phyloP scores from a whole-genome alignment of 2,329 filamentous ascomycete species.

The Colletotrichum tofieldiae region DNA sequence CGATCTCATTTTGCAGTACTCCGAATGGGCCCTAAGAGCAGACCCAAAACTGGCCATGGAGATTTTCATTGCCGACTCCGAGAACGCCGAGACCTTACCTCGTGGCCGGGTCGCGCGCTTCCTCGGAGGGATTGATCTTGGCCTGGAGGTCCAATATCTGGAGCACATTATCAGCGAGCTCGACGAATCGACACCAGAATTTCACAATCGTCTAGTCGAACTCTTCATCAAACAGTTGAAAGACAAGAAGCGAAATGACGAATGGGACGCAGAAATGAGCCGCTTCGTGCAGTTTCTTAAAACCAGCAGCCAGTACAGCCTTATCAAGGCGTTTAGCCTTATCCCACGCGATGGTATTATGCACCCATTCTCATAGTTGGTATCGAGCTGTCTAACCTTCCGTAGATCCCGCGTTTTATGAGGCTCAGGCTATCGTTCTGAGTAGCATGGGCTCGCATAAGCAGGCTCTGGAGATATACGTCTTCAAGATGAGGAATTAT shows the following conservation, averaged over 20 bases:
- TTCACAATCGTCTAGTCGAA: slow-evolving; percentile 88
- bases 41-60: slow-evolving; percentile 88
- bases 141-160: slow-evolving; percentile 85
- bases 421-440: slow-evolving; percentile 90
- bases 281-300: slow-evolving; percentile 83
- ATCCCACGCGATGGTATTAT: slow-evolving; percentile 84
- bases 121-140: slow-evolving; percentile 77
- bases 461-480: slow-evolving; percentile 96
- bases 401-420: slow-evolving; percentile 86
- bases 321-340: slow-evolving; percentile 81
- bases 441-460: slow-evolving; percentile 97
- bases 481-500: slow-evolving; percentile 92
- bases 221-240: slow-evolving; percentile 74
- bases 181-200: slow-evolving; percentile 85
- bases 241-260: slow-evolving; percentile 59
- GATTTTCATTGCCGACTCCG: slow-evolving; percentile 91
- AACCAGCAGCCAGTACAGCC: slow-evolving; percentile 85
- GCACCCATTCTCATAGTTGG: neutral
- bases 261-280: slow-evolving; percentile 72
- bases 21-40: slow-evolving; percentile 85
- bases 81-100: slow-evolving; percentile 90
- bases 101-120: slow-evolving; percentile 83
- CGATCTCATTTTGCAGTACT: slow-evolving; percentile 92
- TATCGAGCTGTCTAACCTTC: slow-evolving; percentile 39
- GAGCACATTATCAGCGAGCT: slow-evolving; percentile 93